Conservation (phyloP, 352 stramenopile genomes). For the Phytophthora europaea region DNA sequence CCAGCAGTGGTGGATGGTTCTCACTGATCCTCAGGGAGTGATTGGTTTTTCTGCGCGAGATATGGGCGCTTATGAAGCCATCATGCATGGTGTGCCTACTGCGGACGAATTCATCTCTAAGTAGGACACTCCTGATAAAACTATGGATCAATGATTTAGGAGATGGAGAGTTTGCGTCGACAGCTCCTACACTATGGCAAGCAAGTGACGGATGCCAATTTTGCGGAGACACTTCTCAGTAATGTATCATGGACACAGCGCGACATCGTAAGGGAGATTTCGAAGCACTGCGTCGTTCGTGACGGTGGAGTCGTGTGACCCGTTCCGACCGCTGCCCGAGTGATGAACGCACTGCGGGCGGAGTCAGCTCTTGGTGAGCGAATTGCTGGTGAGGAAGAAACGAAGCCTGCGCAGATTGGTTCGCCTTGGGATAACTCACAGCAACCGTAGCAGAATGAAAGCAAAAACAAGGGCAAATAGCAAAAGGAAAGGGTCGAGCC, state of each 20-base stretch:
- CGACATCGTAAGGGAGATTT: slow-evolving; percentile 18
- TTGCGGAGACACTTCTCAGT: slow-evolving; percentile 11
- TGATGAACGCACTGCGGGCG: background rate
- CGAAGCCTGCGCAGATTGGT: slow-evolving; percentile 4
- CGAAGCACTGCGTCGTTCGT: slow-evolving; percentile 22
- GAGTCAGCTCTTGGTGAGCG: slow-evolving; percentile 10
- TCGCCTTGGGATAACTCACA: background rate
- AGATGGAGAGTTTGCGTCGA: slow-evolving; percentile 13
- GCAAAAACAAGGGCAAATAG: slow-evolving; percentile 13
- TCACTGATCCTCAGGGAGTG: background rate
- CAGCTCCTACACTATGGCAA: slow-evolving; percentile 20
- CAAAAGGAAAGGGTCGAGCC: background rate
- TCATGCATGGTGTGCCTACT: slow-evolving; percentile 4
- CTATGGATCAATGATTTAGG: slow-evolving; percentile 8
- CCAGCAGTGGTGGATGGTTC: slow-evolving; percentile 11
- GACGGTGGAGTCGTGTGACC: background rate
- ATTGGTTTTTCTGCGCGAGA: background rate
- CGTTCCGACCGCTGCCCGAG: slow-evolving; percentile 4
- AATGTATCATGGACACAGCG: slow-evolving; percentile 12
- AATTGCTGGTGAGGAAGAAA: background rate
- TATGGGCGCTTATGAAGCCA: slow-evolving; percentile 9
- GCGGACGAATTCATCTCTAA: slow-evolving; percentile 16
- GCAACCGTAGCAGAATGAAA: background rate
- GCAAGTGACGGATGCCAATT: slow-evolving; percentile 11
- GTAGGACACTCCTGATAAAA: slow-evolving; percentile 4